phyloP scores from a whole-genome alignment of 768 basidiomycete species.

The Boletus huronensis region DNA sequence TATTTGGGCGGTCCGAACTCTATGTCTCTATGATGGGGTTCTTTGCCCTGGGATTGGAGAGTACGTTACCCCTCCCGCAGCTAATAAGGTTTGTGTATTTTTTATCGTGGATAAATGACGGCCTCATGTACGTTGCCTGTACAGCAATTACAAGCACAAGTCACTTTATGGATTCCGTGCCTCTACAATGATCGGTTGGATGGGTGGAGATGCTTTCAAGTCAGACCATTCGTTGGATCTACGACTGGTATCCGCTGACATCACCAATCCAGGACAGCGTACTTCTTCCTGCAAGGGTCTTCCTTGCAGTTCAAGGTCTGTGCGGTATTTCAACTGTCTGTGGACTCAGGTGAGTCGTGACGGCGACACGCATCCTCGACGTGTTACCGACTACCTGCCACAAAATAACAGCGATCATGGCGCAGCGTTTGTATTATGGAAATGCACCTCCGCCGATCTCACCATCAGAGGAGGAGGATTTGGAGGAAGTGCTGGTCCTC shows the following conservation, averaged over 20 bases:
- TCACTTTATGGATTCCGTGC: conserved; percentile 83
- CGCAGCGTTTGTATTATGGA: conserved; percentile 74
- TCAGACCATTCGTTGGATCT: conserved; percentile 32
- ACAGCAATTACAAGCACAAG: conserved; percentile 72
- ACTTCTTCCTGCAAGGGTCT: conserved; percentile 72
- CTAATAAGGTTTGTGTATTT: conserved; percentile 56
- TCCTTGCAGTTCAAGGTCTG: conserved; percentile 82
- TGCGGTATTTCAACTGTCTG: conserved; percentile 76
- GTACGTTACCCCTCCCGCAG: conserved; percentile 83
- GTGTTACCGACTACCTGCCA: conserved; percentile 9
- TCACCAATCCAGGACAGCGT: conserved; percentile 52
- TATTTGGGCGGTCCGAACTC: conserved; percentile 58
- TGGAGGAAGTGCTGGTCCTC: conserved; percentile 72
- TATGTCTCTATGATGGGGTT: conserved; percentile 71
- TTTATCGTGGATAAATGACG: conserved; percentile 3
- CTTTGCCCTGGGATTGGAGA: conserved; percentile 76
- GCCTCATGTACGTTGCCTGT: conserved; percentile 19
- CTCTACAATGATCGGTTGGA: conserved; percentile 81
- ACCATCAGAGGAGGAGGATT: conserved; percentile 51
- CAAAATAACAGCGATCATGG: conserved; percentile 56
- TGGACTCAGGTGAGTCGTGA: conserved; percentile 62
- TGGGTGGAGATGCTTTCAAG: conserved; percentile 86
- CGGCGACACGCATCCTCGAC: conserved; percentile 1
- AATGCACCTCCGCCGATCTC: conserved; percentile 55
- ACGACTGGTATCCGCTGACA: conserved; percentile 14